A percentile compares a stretch with the other conserved stretches of the same genome.
Conservation (phyloP, 305 asterid species). For the Andrographis paniculata region DNA sequence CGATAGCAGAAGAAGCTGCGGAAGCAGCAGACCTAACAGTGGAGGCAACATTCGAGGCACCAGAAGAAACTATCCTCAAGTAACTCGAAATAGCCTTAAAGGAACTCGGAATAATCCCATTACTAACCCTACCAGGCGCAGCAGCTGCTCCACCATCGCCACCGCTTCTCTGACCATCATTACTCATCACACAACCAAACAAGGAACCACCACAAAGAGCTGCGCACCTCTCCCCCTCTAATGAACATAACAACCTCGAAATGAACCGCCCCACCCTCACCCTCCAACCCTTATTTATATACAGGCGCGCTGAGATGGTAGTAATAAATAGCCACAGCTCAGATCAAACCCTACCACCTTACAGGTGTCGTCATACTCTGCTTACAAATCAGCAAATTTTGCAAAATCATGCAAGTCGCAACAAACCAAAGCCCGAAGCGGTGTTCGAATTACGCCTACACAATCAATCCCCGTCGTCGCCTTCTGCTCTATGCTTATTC, state of each 20-base stretch:
- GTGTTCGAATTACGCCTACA: slow-evolving; percentile 26
- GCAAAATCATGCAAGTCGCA: slow-evolving; percentile 32
- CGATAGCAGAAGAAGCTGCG: slow-evolving; percentile 68
- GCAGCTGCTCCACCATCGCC: slow-evolving; percentile 38
- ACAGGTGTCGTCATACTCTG: slow-evolving; percentile 32
- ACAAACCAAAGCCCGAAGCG: slow-evolving; percentile 20
- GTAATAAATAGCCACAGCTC: slow-evolving; percentile 11
- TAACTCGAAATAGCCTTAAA: slow-evolving; percentile 64
- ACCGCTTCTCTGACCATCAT: slow-evolving; percentile 41
- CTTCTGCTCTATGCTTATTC: slow-evolving; percentile 20
- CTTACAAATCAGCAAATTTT: slow-evolving; percentile 35
- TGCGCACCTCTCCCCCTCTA: slow-evolving; percentile 22
- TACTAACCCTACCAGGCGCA: slow-evolving; percentile 31
- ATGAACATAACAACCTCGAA: slow-evolving; percentile 41
- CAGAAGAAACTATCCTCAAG: slow-evolving; percentile 68
- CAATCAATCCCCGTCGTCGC: slow-evolving; percentile 22
- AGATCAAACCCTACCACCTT: slow-evolving; percentile 18
- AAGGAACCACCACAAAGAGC: slow-evolving; percentile 14
- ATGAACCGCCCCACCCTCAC: slow-evolving; percentile 9
- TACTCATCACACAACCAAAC: slow-evolving; percentile 47
- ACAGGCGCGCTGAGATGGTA: background rate
- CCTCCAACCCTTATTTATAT: background rate
- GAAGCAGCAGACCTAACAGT: slow-evolving; percentile 83
- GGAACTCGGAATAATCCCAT: slow-evolving; percentile 58
- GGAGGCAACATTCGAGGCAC: slow-evolving; percentile 83